Percentiles rank a stretch among this genome's conserved stretches.
phyloP scores from a whole-genome alignment of 331 rosid species.

The Ulmus americana region DNA sequence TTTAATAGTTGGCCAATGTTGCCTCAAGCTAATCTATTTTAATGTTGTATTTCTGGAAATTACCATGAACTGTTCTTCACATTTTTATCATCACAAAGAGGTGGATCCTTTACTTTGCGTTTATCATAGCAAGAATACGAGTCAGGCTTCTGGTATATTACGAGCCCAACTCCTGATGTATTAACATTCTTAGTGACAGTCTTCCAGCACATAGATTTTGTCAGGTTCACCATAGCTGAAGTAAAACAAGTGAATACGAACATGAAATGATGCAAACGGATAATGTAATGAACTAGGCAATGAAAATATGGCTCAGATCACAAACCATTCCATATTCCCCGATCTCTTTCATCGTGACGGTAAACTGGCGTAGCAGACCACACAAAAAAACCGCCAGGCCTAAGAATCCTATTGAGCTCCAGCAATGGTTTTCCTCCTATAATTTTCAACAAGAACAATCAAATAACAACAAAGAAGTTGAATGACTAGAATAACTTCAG shows the following conservation, averaged over 20 bases:
- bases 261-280: constrained; percentile 1
- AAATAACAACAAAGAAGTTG: constrained; percentile 1
- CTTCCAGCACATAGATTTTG: constrained; percentile 81
- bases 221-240: constrained; percentile 69
- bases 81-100: constrained; percentile 50
- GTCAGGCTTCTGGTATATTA: constrained; percentile 83
- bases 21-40: background rate
- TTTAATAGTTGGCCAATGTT: background rate
- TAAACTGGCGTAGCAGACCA: constrained; percentile 99
- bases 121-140: constrained; percentile 57
- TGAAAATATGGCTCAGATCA: constrained; percentile 19
- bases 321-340: constrained; percentile 77
- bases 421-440: constrained; percentile 75
- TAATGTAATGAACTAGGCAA: background rate
- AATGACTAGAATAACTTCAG: background rate
- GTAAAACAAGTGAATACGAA: constrained; percentile 25
- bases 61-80: constrained; percentile 76
- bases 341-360: constrained; percentile 67
- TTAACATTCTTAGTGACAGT: constrained; percentile 56
- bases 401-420: constrained; percentile 89
- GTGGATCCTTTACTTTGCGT: constrained; percentile 51
- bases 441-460: constrained; percentile 13
- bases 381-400: constrained; percentile 92
- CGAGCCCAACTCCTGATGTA: constrained; percentile 80
- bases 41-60: constrained; percentile 2